phyloP scores from a whole-genome alignment of 768 basidiomycete species.

The Zangia roseola region DNA sequence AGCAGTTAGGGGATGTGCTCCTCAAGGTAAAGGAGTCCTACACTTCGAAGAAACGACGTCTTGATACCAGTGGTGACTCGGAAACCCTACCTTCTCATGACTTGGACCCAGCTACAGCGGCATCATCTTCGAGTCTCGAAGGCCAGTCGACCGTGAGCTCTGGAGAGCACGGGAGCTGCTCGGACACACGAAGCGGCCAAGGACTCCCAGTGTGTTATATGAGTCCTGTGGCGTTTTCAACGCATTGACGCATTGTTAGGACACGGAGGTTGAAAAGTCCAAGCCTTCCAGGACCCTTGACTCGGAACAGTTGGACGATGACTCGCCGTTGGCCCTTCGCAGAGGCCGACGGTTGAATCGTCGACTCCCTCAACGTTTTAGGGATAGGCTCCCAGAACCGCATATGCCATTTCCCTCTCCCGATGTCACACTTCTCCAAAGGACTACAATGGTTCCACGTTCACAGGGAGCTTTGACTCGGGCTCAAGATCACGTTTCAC shows the following conservation, averaged over 20 bases:
- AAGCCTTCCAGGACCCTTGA: not conserved
- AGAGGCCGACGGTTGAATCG: not conserved
- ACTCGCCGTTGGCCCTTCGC: not conserved
- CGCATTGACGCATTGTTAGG: not conserved
- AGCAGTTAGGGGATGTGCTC: not conserved
- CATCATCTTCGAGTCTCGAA: not conserved
- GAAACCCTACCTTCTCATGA: not conserved
- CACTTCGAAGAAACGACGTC: not conserved
- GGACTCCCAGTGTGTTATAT: not conserved
- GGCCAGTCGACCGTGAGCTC: not conserved
- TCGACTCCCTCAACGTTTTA: not conserved
- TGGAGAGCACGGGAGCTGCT: not conserved
- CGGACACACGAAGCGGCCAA: not conserved
- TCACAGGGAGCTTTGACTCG: not conserved
- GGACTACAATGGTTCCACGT: not conserved
- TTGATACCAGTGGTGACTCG: too few species aligned
- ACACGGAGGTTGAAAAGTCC: not conserved
- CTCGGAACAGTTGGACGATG: not conserved
- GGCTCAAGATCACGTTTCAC: not conserved
- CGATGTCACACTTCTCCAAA: not conserved
- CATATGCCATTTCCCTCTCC: not conserved
- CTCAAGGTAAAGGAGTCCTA: not conserved
- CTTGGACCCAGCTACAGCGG: not conserved
- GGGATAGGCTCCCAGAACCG: not conserved
- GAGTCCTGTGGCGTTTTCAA: not conserved